phyloP scores from a whole-genome alignment of 352 stramenopile genomes.

The Phytophthora citrophthora region DNA sequence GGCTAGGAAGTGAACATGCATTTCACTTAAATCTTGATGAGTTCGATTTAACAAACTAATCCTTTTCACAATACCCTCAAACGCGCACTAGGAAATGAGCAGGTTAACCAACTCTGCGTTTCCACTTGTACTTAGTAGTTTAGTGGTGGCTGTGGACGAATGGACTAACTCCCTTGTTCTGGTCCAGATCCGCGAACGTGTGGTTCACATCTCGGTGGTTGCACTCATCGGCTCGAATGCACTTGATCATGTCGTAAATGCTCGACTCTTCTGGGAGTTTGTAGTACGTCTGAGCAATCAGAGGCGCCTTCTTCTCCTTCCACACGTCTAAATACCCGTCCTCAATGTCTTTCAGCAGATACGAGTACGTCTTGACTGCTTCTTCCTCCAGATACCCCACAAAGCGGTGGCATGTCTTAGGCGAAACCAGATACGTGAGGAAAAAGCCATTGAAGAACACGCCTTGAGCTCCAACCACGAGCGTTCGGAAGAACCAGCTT shows the following conservation, averaged over 20 bases:
- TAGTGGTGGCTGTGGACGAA: slow-evolving; percentile 35
- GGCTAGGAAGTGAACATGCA: slow-evolving; percentile 28
- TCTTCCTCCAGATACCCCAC: slow-evolving; percentile 94
- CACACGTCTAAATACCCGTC: slow-evolving; percentile 73
- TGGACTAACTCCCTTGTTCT: slow-evolving; percentile 60
- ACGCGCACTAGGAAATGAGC: neutral
- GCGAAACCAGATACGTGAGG: slow-evolving; percentile 87
- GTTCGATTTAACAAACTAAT: no score
- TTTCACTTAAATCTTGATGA: no score
- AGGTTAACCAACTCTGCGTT: neutral
- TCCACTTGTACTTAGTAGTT: neutral
- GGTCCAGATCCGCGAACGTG: slow-evolving; percentile 63
- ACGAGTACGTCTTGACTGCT: slow-evolving; percentile 91
- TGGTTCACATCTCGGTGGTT: slow-evolving; percentile 92
- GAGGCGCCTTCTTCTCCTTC: slow-evolving; percentile 60
- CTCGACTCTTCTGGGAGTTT: slow-evolving; percentile 71
- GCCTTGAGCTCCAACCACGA: slow-evolving; percentile 86
- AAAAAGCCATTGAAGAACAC: slow-evolving; percentile 91
- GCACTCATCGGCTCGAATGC: slow-evolving; percentile 85
- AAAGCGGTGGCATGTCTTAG: slow-evolving; percentile 89
- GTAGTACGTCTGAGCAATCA: slow-evolving; percentile 89
- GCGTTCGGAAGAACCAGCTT: slow-evolving; percentile 67
- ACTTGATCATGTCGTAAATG: slow-evolving; percentile 85
- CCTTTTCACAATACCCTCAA: no score
- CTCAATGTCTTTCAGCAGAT: slow-evolving; percentile 89